Percentiles rank a stretch among this genome's conserved stretches.
These are phyloP conservation scores for Clavulina sp. DNA, from an alignment of 768 basidiomycete species.

Conservation along the genomic window DNA sequence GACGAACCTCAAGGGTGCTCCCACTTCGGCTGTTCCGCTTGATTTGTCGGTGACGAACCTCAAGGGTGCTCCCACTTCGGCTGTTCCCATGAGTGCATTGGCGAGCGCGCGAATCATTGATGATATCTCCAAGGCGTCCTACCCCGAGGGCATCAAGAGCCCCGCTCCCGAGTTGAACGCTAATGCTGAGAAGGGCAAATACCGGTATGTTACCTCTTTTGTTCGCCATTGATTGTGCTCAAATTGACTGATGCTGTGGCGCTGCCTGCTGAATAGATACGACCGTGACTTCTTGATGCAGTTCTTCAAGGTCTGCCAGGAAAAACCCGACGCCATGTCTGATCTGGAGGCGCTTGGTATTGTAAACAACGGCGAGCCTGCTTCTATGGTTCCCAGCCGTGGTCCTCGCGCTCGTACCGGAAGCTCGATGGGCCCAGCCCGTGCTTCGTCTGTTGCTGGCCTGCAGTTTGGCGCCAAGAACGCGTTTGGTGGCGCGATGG, in stretches of 20 bases:
- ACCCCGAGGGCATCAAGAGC: slow-evolving; percentile 54
- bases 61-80: no score
- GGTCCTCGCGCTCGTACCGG: neutral
- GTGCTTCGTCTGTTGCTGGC: slow-evolving; percentile 41
- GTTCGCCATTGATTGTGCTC: neutral
- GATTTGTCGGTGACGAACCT: slow-evolving; percentile 42
- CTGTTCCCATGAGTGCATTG: slow-evolving; percentile 41
- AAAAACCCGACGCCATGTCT: slow-evolving; percentile 82
- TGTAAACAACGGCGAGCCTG: slow-evolving; percentile 49
- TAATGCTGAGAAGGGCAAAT: slow-evolving; percentile 72
- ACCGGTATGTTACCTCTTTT: slow-evolving; percentile 34
- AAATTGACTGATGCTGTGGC: slow-evolving; percentile 1
- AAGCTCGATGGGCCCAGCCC: slow-evolving; percentile 16
- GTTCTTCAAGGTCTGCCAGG: slow-evolving; percentile 88
- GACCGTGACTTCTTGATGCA: slow-evolving; percentile 95
- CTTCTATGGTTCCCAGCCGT: slow-evolving; percentile 32
- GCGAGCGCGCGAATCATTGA: slow-evolving; percentile 74
- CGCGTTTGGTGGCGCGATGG: slow-evolving; percentile 29
- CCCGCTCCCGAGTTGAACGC: slow-evolving; percentile 82
- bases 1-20: no score
- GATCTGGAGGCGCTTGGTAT: slow-evolving; percentile 83
- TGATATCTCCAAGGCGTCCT: slow-evolving; percentile 37
- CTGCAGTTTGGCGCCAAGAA: slow-evolving; percentile 12
- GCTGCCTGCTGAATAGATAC: slow-evolving; percentile 39
- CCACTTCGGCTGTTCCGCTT: no score